These are phyloP conservation scores for Myxozyma geophila DNA, from an alignment of 805 yeast genomes.

Conservation along the genomic window DNA sequence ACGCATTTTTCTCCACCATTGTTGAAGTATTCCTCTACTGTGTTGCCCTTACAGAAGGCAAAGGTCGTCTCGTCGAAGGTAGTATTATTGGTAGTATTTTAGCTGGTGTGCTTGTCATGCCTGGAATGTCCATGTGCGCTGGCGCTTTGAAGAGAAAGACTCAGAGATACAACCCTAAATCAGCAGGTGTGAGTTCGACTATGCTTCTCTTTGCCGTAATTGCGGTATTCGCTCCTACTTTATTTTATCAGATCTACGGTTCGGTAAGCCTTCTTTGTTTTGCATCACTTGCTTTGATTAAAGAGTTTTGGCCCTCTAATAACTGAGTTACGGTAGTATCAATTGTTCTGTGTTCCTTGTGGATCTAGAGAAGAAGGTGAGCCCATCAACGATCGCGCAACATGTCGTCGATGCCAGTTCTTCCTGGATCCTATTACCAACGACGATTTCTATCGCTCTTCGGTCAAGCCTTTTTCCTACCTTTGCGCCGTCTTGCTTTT, in stretches of 20 bases:
- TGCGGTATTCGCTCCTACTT: slow-evolving; percentile 90
- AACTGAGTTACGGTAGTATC: slow-evolving; percentile 50
- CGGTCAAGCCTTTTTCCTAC: slow-evolving; percentile 81
- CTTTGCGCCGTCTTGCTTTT: slow-evolving; percentile 81
- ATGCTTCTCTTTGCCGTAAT: slow-evolving; percentile 89
- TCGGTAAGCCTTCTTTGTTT: slow-evolving; percentile 43
- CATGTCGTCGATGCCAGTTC: slow-evolving; percentile 74
- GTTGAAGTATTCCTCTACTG: slow-evolving; percentile 92
- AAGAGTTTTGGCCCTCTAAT: neutral
- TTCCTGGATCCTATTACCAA: slow-evolving; percentile 70
- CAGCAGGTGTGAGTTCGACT: slow-evolving; percentile 96
- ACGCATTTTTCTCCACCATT: slow-evolving; percentile 94
- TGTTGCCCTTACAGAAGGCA: slow-evolving; percentile 83
- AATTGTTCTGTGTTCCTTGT: slow-evolving; percentile 71
- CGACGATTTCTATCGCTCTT: slow-evolving; percentile 67
- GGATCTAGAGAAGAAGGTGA: slow-evolving; percentile 32
- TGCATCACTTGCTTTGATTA: neutral
- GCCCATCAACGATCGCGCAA: slow-evolving; percentile 37
- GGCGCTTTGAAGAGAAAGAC: slow-evolving; percentile 93
- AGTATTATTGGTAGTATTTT: slow-evolving; percentile 91
- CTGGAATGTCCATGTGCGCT: slow-evolving; percentile 96
- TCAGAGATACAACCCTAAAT: slow-evolving; percentile 91
- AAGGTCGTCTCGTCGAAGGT: slow-evolving; percentile 92
- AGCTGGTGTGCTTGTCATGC: slow-evolving; percentile 88
- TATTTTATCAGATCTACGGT: slow-evolving; percentile 88